Evolutionary conservation across 257 asterid genomes (phyloP), one percentile per base, ranked within the genome.

Genomic region (Anisodus acutangulus): DNA sequence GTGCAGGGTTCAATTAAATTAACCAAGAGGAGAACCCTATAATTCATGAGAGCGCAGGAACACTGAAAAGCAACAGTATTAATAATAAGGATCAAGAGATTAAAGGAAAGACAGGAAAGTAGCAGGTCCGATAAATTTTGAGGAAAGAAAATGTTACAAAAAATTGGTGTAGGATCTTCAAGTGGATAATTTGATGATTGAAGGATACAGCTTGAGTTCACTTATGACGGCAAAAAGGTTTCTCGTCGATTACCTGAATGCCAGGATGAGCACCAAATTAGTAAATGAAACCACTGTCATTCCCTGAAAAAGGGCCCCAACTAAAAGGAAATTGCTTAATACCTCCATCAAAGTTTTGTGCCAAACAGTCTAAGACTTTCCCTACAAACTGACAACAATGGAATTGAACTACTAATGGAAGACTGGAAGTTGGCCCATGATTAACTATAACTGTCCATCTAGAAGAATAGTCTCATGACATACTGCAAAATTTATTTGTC

Each of bases 301-400:
- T 19, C 68, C 68, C 37, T 62, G 37, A 31, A 3, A 62, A 62
- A 62, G 37, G 68, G 31, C 35, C 67, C 68, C 68, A n/a, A 62
- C 35, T 22, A n/a, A 19, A 19, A 19, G 37, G 6, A 62, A 58
- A 62, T 19, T 62, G 15, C 15, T 62, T 62, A 62, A 62, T 62
- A 62, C 39, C 15, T 8, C 68, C 68, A 8, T 8, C 13, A 8
- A 60, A 62, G 37, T 62, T 62, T 62, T 62, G 37, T 62, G 68
- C 37, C 68, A 19, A 62, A 22, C 13, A 9, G 37, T 9, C 68
- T 19, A 62, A 22, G 35, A 58, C 9, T 22, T 62, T 19, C 19
- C 68, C 68, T 17, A 62, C 68, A 62, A 62, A 62, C 19, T 62
- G 68, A 62, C 68, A 62, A 62, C 19, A 58, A 58, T 58, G 63